phyloP scores from a whole-genome alignment of 345 rosid species.

The Eucalyptus curtisii region DNA sequence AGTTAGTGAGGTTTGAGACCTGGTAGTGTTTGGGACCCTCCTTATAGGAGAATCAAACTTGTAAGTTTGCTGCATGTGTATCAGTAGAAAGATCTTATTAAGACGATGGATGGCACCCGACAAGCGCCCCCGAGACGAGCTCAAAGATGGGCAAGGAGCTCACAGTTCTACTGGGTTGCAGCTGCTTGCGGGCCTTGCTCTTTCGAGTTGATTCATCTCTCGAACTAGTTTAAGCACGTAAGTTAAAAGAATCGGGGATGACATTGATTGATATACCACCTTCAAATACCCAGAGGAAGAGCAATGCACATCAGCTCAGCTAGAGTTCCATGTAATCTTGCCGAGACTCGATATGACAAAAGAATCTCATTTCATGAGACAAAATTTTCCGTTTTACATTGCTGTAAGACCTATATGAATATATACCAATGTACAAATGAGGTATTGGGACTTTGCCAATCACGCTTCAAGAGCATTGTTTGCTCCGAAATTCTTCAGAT shows the following conservation, averaged over 20 bases:
- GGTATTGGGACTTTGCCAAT: neutral
- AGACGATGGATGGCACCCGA: neutral
- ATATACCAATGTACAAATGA: neutral
- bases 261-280: neutral
- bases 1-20: neutral
- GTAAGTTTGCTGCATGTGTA: neutral
- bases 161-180: neutral
- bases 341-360: neutral
- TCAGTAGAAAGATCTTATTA: neutral
- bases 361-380: neutral
- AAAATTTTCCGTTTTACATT: neutral
- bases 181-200: neutral
- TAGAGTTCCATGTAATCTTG: neutral
- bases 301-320: neutral
- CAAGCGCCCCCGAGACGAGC: neutral
- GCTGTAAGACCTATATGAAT: neutral
- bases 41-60: neutral
- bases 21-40: neutral
- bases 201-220: neutral
- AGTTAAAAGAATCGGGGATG: neutral
- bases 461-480: constrained; percentile 32
- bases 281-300: neutral
- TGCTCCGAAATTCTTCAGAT: constrained; percentile 44
- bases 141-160: neutral
- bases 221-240: neutral